Base-by-base conservation (phyloP, 805 yeast genomes). In the Kodamaea nitidulidarum region DNA sequence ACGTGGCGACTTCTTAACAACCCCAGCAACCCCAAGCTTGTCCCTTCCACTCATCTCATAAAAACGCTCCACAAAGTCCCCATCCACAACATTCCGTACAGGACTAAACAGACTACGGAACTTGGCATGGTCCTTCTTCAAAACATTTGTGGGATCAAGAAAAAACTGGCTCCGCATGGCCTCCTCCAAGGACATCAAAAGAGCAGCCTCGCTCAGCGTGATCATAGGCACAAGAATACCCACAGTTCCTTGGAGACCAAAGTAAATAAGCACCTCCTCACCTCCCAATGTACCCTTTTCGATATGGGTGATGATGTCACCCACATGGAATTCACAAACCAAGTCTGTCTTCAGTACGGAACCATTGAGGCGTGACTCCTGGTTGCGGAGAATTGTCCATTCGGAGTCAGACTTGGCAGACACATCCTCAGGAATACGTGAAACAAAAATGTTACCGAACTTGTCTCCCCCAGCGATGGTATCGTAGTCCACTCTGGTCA, bases 91-190 rank as follows among this genome's bases (percentile, higher is more conserved):
- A 36, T 78, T 73, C 46, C 80, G 81, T 2, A 73, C 75, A 0
- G 97, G 96, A n/a, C 77, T 79, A 56, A 87, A 88, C 52, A 82
- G 84, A 38, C 97, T 73, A 40, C 97, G 64, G 55, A 72, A 90
- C 41, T 73, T 74, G 45, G 76, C 43, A 41, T 81, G 85, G 45
- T 83, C 84, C 41, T 93, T 70, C 0, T 83, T 91, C 2, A 80
- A 67, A n/a, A 79, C 40, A 3, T 73, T 57, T 38, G 34, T 18
- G 9, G 31, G 12, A 15, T 55, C 44, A 4, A 55, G 58, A 4
- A 45, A 42, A 28, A 52, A 51, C 30, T 47, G 45, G 12, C 61
- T 52, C 7, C 74, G 51, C 44, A 80, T 56, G 7, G 61, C 55
- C 7, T 59, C 55, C 49, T 87, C 85, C 22, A 90, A 56, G 27